Evolutionary conservation across 805 yeast genomes (phyloP).

Genomic region (Cyberlindnera meyerae): DNA sequence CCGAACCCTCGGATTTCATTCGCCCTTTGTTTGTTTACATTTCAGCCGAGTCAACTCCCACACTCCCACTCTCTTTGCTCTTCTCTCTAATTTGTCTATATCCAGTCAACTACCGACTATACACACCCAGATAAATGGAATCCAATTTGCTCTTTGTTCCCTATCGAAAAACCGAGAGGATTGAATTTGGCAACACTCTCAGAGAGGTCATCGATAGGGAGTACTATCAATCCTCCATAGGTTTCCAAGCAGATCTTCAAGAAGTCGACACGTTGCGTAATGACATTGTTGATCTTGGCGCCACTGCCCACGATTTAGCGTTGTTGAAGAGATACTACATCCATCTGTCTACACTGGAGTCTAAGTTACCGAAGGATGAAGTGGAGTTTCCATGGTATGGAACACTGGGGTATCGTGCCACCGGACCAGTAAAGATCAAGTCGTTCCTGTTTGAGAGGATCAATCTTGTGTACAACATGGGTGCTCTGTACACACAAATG

Average conservation of each 20-base stretch:
- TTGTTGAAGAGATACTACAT: conserved; percentile 42
- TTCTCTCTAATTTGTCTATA: no score
- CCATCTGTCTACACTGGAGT: conserved; percentile 37
- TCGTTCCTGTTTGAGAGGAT: conserved; percentile 57
- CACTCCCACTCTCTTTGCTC: no score
- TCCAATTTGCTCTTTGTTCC: conserved; percentile 48
- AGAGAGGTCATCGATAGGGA: conserved; percentile 43
- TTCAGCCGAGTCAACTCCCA: no score
- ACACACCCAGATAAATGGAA: conserved; percentile 13
- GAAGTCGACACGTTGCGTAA: conserved; percentile 42
- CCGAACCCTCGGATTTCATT: conserved; percentile 1
- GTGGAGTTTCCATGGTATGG: conserved; percentile 70
- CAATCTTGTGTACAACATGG: conserved; percentile 67
- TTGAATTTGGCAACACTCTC: conserved; percentile 37
- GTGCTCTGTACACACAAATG: conserved; percentile 52
- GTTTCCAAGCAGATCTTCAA: conserved; percentile 38
- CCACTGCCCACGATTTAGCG: conserved; percentile 33
- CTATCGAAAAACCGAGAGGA: conserved; percentile 39
- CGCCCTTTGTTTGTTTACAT: conserved; percentile 1
- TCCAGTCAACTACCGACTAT: background rate
- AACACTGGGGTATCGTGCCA: conserved; percentile 52
- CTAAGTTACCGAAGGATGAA: conserved; percentile 61
- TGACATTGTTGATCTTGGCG: conserved; percentile 32
- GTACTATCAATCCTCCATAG: conserved; percentile 38
- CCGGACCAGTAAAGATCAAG: conserved; percentile 40